A percentile compares a stretch with the other conserved stretches of the same genome.
phyloP scores from a whole-genome alignment of 441 rosid species.

The Syzygium syzygioides region DNA sequence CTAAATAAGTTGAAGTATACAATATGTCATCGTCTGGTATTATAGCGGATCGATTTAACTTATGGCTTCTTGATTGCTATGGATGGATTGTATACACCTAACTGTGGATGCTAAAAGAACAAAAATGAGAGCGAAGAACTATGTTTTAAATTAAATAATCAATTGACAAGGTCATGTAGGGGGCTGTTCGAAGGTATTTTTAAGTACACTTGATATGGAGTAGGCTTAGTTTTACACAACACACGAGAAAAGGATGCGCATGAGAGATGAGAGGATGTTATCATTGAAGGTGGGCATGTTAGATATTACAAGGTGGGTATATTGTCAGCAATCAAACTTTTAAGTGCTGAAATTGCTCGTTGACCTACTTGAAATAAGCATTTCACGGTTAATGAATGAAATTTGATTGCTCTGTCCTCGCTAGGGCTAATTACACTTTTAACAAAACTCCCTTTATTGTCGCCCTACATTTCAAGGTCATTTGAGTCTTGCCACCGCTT shows the following conservation, averaged over 20 bases:
- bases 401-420: background rate
- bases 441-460: background rate
- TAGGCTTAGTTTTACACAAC: background rate
- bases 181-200: background rate
- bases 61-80: background rate
- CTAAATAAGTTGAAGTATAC: background rate
- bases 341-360: background rate
- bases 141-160: background rate
- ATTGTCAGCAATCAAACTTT: background rate
- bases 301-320: background rate
- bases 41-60: background rate
- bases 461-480: background rate
- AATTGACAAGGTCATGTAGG: background rate
- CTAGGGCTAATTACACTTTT: background rate
- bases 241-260: background rate
- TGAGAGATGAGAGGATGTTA: background rate
- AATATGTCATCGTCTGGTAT: background rate
- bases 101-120: background rate
- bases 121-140: background rate
- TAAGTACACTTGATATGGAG: background rate
- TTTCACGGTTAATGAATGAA: background rate
- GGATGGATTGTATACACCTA: background rate
- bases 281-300: background rate
- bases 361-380: background rate
- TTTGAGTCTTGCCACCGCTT: background rate